Percentiles rank a stretch among this genome's conserved stretches.
Evolutionary conservation across 1,284 basidiomycete species (phyloP).

Genomic region (Marasmius oreades): DNA sequence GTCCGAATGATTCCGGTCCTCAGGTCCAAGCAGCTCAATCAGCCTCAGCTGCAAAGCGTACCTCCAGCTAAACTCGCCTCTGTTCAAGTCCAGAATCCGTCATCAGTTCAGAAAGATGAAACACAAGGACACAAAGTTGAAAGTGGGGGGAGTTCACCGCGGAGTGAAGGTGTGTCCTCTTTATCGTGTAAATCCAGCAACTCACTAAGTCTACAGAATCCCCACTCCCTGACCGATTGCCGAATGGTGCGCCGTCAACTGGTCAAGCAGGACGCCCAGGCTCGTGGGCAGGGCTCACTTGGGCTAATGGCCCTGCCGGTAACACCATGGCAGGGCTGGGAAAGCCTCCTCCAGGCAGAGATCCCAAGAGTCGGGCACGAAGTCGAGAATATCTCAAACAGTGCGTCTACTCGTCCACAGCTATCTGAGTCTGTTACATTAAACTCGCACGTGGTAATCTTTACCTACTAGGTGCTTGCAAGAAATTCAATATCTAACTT

Average conservation of each 20-base stretch:
- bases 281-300: conserved; percentile 55
- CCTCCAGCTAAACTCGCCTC: conserved; percentile 58
- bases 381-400: conserved; percentile 98
- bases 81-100: conserved; percentile 50
- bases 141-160: conserved; percentile 74
- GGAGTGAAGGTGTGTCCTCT: conserved; percentile 65
- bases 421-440: neutral
- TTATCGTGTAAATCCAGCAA: conserved; percentile 12
- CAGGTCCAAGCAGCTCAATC: conserved; percentile 79
- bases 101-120: conserved; percentile 63
- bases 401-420: conserved; percentile 41
- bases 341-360: conserved; percentile 74
- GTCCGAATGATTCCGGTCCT: conserved; percentile 25
- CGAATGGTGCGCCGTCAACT: conserved; percentile 50
- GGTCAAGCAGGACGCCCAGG: conserved; percentile 43
- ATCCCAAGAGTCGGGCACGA: conserved; percentile 91
- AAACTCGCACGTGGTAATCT: conserved; percentile 11
- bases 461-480: conserved; percentile 74
- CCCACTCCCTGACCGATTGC: conserved; percentile 64
- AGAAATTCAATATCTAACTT: conserved; percentile 97
- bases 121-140: conserved; percentile 66
- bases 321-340: conserved; percentile 48
- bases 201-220: conserved; percentile 46
- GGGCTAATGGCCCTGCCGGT: conserved; percentile 37
- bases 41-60: conserved; percentile 47